Base-by-base conservation (phyloP, 208 protist species). In the Trypanosoma brucei region DNA sequence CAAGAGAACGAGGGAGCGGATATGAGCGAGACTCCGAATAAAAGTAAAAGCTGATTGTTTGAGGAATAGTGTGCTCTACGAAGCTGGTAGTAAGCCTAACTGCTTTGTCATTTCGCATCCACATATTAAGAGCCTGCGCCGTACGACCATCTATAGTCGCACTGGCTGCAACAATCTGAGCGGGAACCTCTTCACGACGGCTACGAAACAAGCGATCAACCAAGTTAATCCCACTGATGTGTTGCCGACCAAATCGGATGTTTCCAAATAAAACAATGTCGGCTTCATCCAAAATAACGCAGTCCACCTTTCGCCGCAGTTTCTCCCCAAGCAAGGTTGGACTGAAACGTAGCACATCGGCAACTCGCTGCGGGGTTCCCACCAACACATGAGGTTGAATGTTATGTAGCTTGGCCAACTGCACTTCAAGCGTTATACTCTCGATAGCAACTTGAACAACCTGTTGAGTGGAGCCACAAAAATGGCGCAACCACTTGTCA, bases 31-130 rank as follows among this genome's bases (percentile, higher is more conserved):
- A 79, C 6, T 54, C 78, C 9, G 77, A 62, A 54, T 88, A 91
- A 46, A 94, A 90, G 66, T 94, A 94, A 54, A 94, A 92, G 51
- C 55, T 70, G 55, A 94, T 92, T 3, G 79, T 85, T 6, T 74
- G 65, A 5, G 88, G 88, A 48, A 94, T 83, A 0, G 81, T 84
- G 73, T 93, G 86, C 78, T 95, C 86, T 13, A 90, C 84, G 61
- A 95, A 91, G 70, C 86, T 93, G 33, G 89, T 93, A 3, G 89
- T 95, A 30, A 95, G 77, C 48, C 89, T 86, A 63, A 92, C 84
- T 35, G 86, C 86, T 58, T 78, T 86, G 62, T 95, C 89, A 55
- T 95, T 95, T 33, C 86, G 82, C 59, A 82, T 92, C 84, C 86
- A 95, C 46, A 73, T 76, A 74, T 95, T 95, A 30, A 95, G 80